Evolutionary conservation across 2,329 filamentous ascomycete genomes (phyloP).

Genomic region (Arthrinium phaeospermum): DNA sequence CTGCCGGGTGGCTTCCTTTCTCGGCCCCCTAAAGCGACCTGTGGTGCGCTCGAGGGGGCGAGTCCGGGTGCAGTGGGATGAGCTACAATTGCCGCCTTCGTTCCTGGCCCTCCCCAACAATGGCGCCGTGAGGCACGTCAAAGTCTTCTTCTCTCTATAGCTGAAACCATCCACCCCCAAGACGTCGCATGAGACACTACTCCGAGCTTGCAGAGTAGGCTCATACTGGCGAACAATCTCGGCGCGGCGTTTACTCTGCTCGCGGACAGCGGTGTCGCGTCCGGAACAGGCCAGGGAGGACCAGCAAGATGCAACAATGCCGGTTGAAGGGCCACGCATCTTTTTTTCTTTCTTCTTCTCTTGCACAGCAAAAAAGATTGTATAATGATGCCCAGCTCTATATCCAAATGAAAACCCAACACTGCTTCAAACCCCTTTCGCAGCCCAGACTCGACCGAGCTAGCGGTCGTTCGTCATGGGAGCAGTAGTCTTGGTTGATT

Average conservation of each 20-base stretch:
- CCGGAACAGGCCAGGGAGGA: slow-evolving; percentile 25
- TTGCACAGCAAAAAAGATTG: slow-evolving; percentile 36
- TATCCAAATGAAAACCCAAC: slow-evolving; percentile 34
- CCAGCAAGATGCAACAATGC: slow-evolving; percentile 31
- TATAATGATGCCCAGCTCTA: slow-evolving; percentile 39
- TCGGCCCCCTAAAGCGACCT: background rate
- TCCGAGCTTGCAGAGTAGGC: slow-evolving; percentile 22
- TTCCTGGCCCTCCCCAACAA: slow-evolving; percentile 17
- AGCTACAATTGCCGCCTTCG: slow-evolving; percentile 22
- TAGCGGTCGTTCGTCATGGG: slow-evolving; percentile 32
- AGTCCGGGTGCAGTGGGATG: slow-evolving; percentile 24
- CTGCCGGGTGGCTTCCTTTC: slow-evolving; percentile 17
- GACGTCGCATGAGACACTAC: background rate
- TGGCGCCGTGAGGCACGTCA: slow-evolving; percentile 18
- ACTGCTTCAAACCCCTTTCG: slow-evolving; percentile 35
- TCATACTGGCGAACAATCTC: slow-evolving; percentile 25
- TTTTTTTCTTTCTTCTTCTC: background rate
- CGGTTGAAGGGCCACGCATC: slow-evolving; percentile 38
- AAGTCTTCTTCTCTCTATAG: slow-evolving; percentile 20
- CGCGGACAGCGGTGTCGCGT: slow-evolving; percentile 28
- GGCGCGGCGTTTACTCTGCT: slow-evolving; percentile 38
- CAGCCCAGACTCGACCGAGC: slow-evolving; percentile 34
- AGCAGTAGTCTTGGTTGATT: slow-evolving; percentile 32
- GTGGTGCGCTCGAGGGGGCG: background rate
- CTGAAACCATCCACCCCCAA: slow-evolving; percentile 12